Conservation (phyloP, 2,329 filamentous ascomycete species). For the Biscogniauxia sp. region DNA sequence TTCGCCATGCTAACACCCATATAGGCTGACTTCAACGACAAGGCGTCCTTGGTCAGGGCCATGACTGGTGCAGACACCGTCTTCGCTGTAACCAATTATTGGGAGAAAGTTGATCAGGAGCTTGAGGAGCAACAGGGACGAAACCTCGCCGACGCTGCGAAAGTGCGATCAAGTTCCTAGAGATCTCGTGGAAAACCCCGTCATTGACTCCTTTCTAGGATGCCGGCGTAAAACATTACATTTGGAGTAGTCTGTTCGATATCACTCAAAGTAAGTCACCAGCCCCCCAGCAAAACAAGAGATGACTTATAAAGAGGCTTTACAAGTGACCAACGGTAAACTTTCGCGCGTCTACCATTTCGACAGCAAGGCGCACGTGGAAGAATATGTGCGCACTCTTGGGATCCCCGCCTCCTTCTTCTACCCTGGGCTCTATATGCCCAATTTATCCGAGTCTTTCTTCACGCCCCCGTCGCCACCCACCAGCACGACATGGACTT, state of each 20-base stretch:
- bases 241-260: constrained; percentile 44
- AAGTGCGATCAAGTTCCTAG: constrained; percentile 27
- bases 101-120: constrained; percentile 42
- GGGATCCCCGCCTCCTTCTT: constrained; percentile 50
- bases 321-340: constrained; percentile 39
- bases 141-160: constrained; percentile 45
- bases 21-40: constrained; percentile 49
- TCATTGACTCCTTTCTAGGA: constrained; percentile 27
- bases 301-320: constrained; percentile 3
- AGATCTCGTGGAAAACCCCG: neutral
- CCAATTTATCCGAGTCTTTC: constrained; percentile 40
- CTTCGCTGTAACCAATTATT: constrained; percentile 53
- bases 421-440: constrained; percentile 53
- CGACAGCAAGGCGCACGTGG: constrained; percentile 55
- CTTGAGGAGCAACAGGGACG: constrained; percentile 46
- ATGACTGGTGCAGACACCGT: constrained; percentile 47
- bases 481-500: constrained; percentile 30
- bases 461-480: constrained; percentile 23
- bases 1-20: constrained; percentile 5
- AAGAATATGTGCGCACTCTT: constrained; percentile 49
- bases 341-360: constrained; percentile 49
- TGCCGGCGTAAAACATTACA: constrained; percentile 40
- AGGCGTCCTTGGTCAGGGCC: constrained; percentile 41
- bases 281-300: neutral
- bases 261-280: constrained; percentile 36